Evolutionary conservation across 225 moss, liverwort and hornwort species (phyloP).

Genomic region (Ulota crispa): DNA sequence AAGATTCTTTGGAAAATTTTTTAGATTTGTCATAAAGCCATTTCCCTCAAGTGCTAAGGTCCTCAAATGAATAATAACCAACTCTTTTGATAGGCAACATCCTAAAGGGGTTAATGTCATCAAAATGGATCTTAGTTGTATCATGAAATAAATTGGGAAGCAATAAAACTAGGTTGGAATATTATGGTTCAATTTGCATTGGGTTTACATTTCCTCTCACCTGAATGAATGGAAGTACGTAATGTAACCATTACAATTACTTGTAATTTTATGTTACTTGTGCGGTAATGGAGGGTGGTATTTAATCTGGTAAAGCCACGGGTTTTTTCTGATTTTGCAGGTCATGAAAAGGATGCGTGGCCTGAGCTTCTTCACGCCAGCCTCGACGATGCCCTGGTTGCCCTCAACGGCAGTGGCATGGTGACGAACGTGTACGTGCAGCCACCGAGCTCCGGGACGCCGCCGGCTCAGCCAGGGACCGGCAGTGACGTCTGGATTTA

Average conservation of each 20-base stretch:
- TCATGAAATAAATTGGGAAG: not conserved
- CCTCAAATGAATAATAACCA: too few species aligned
- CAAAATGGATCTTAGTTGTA: not conserved
- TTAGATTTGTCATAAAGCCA: too few species aligned
- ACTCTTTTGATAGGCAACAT: too few species aligned
- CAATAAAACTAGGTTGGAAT: not conserved
- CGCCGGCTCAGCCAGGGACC: slow-evolving; percentile 3
- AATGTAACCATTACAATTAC: too few species aligned
- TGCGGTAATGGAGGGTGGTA: too few species aligned
- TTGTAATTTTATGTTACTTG: too few species aligned
- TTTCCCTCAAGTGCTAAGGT: too few species aligned
- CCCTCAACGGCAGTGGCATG: slow-evolving; percentile 11
- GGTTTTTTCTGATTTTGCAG: slow-evolving; percentile 9
- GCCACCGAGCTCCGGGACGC: slow-evolving; percentile 24
- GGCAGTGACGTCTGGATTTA: slow-evolving; percentile 48
- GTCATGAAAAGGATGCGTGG: slow-evolving; percentile 49
- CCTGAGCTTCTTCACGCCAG: slow-evolving; percentile 44
- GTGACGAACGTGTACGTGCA: slow-evolving; percentile 49
- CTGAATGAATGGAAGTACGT: not conserved
- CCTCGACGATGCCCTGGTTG: not conserved
- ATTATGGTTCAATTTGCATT: not conserved
- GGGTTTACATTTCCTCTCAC: not conserved
- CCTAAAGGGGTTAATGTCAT: not conserved
- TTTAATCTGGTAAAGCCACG: too few species aligned
- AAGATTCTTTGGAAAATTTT: too few species aligned